Evolutionary conservation across 108 stramenopile genomes (phyloP), one percentile per base, ranked within the genome.

Genomic region (Nannochloropsis gaditana): DNA sequence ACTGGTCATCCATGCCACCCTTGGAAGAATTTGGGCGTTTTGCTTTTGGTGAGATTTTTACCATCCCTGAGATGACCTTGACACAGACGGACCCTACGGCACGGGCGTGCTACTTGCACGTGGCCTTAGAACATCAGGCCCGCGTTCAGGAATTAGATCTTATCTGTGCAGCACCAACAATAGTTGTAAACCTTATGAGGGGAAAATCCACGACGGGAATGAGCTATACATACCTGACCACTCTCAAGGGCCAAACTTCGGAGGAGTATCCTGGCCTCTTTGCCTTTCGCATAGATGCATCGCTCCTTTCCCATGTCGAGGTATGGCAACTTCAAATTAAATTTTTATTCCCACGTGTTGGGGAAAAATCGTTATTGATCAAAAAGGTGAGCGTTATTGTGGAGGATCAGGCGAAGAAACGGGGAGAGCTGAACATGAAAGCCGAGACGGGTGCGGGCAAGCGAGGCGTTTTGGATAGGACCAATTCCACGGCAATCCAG

Each of bases 11-110:
- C 59, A 73, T 73, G 59, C 59, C 59, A n/a, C 59, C 59, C 8
- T 73, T 73, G 59, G 59, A 73, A n/a, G 59, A 73, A n/a, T 73
- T 73, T 73, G 59, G 59, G 59, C 59, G 59, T n/a, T 73, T 73
- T n/a, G 59, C 59, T 15, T 73, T 73, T 73, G 59, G 59, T 15
- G 59, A 73, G n/a, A 73, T 73, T 73, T 73, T 73, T n/a, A 73
- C 59, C 2, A 73, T 73, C 15, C 59, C 59, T 2, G 59, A 73
- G n/a, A 73, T 73, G 59, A 73, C 59, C 59, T 73, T 73, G 59
- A 73, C 59, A 73, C 59, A 73, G n/a, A n/a, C 15, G 59, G 59
- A 73, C n/a, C 59, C 59, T n/a, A 73, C 59, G 59, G 59, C 59
- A 15, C 59, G 59, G 59, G 59, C 59, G 19, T 73, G 59, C 59